Evolutionary conservation across 2,329 filamentous ascomycete genomes (phyloP).

Genomic region (Alternaria angustiovoidea): DNA sequence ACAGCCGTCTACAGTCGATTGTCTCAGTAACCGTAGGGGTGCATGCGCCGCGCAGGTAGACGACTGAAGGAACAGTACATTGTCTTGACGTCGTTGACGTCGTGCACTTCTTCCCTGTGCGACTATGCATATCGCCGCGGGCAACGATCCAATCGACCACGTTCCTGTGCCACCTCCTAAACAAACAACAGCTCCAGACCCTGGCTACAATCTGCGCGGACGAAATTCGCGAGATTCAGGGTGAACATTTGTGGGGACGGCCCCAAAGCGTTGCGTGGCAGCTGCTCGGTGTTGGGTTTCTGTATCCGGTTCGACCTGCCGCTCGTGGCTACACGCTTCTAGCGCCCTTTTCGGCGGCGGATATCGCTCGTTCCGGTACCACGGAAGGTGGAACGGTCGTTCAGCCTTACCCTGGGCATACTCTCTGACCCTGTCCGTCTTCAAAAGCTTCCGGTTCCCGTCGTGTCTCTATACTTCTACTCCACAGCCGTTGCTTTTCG

Average conservation of each 20-base stretch:
- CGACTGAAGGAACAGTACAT: background rate
- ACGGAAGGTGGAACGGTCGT: background rate
- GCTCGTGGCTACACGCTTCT: background rate
- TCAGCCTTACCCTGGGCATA: conserved; percentile 16
- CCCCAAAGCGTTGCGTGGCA: background rate
- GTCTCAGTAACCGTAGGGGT: background rate
- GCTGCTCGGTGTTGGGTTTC: conserved; percentile 7
- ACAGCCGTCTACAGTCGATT: background rate
- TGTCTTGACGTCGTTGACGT: background rate
- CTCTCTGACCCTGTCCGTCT: background rate
- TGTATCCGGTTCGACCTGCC: conserved; percentile 7
- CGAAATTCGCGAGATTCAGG: conserved; percentile 15
- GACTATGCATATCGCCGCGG: background rate
- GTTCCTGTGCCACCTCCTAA: background rate
- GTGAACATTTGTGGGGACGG: conserved; percentile 10
- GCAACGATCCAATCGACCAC: background rate
- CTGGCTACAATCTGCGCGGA: conserved; percentile 4
- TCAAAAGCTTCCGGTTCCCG: conserved; percentile 12
- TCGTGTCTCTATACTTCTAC: background rate
- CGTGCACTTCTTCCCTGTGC: background rate
- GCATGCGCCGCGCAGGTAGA: background rate
- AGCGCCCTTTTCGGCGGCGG: conserved; percentile 10
- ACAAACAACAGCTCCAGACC: background rate
- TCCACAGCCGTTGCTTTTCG: background rate
- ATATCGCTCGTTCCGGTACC: conserved; percentile 12